A percentile compares a stretch with the other conserved stretches of the same genome.
Conservation (phyloP, 495 filamentous ascomycete species). For the Penicillium canariense region DNA sequence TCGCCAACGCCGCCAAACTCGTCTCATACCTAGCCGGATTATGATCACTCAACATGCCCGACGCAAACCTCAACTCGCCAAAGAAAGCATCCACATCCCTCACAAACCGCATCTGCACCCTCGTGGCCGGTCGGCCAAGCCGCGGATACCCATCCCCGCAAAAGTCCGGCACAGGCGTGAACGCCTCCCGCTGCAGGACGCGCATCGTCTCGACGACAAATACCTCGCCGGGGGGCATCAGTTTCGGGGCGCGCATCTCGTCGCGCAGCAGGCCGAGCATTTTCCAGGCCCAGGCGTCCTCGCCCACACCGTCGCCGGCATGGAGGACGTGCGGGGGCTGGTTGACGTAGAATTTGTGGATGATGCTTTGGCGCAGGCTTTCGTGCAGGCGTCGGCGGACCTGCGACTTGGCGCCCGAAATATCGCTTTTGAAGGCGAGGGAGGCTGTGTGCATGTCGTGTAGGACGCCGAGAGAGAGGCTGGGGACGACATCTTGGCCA, state of each 20-base stretch:
- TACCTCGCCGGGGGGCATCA: conserved; percentile 74
- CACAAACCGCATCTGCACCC: conserved; percentile 64
- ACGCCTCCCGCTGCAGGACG: conserved; percentile 59
- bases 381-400: conserved; percentile 65
- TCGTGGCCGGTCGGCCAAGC: conserved; percentile 60
- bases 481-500: conserved; percentile 70
- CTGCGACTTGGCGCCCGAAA: conserved; percentile 60
- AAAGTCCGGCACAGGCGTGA: conserved; percentile 35
- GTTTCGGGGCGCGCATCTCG: conserved; percentile 66
- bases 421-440: conserved; percentile 69
- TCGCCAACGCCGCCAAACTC: conserved; percentile 51
- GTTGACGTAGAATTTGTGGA: conserved; percentile 49
- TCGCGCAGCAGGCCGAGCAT: conserved; percentile 64
- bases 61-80: conserved; percentile 67
- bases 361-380: conserved; percentile 48
- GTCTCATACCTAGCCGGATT: conserved; percentile 73
- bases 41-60: conserved; percentile 73
- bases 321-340: conserved; percentile 43
- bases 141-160: conserved; percentile 33
- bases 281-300: conserved; percentile 70
- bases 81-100: conserved; percentile 65
- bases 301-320: conserved; percentile 50
- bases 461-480: conserved; percentile 69
- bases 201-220: conserved; percentile 66
- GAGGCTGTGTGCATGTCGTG: conserved; percentile 74